Percentiles rank a stretch among this genome's conserved stretches.
phyloP scores from a whole-genome alignment of 176 grass and related monocot species.

The Oryza punctata region DNA sequence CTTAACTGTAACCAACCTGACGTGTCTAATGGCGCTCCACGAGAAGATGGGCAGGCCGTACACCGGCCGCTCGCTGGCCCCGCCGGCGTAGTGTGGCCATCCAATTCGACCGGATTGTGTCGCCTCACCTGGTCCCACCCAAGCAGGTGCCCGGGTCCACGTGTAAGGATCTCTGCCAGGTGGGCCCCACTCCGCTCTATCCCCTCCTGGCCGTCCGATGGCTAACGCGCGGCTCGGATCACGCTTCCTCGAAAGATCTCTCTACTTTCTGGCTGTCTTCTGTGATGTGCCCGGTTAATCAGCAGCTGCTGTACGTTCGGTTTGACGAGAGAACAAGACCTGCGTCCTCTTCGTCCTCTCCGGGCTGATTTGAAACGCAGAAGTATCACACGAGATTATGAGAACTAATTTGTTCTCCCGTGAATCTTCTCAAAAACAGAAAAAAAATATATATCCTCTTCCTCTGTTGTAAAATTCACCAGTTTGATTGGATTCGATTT shows the following conservation, averaged over 20 bases:
- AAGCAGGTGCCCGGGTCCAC: not conserved
- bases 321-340: no score
- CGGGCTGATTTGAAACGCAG: no score
- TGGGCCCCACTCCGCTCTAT: not conserved
- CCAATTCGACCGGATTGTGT: not conserved
- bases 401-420: no score
- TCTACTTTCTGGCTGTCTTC: not conserved
- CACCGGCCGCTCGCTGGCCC: not conserved
- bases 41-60: not conserved
- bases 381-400: no score
- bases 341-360: no score
- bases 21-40: constrained; percentile 9
- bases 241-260: no score
- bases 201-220: not conserved
- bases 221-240: no score
- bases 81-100: not conserved
- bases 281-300: not conserved
- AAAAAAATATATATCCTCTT: no score
- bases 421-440: no score
- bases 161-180: not conserved
- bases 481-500: no score
- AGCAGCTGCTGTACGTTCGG: no score
- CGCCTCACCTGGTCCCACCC: not conserved
- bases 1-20: not conserved
- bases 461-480: no score